These are phyloP conservation scores for Aureobasidium sp. DNA, from an alignment of 2,329 filamentous ascomycete genomes.

Conservation along the genomic window DNA sequence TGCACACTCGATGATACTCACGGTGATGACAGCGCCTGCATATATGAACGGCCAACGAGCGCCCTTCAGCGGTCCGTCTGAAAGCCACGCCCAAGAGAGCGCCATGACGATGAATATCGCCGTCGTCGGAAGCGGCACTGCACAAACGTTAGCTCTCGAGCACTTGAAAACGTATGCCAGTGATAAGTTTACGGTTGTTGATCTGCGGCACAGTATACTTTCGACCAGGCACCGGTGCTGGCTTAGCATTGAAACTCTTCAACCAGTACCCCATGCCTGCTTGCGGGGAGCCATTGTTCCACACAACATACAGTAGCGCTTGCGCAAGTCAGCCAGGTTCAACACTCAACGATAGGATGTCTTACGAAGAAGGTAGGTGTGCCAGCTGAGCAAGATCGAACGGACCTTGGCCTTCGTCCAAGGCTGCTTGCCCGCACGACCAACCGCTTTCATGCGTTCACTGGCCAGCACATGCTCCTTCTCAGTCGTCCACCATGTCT, in stretches of 20 bases:
- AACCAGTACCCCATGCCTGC: constrained; percentile 14
- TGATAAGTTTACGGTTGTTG: not conserved
- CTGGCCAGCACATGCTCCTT: constrained; percentile 10
- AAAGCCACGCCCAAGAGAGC: constrained; percentile 6
- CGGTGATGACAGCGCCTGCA: not conserved
- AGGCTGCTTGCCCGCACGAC: constrained; percentile 7
- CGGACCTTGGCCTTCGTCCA: constrained; percentile 8
- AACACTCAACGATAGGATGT: not conserved
- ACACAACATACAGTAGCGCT: constrained; percentile 12
- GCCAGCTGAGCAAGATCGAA: constrained; percentile 11
- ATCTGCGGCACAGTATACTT: constrained; percentile 11
- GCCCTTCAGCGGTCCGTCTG: constrained; percentile 5
- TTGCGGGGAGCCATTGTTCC: constrained; percentile 11
- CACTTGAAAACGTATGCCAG: not conserved
- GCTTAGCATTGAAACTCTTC: constrained; percentile 11
- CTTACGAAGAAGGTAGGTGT: constrained; percentile 12
- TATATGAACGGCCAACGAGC: constrained; percentile 11
- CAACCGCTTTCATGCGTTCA: constrained; percentile 10
- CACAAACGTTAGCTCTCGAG: not conserved
- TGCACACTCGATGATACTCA: not conserved
- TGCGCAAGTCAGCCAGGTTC: not conserved
- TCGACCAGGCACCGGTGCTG: not conserved
- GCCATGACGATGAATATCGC: constrained; percentile 7
- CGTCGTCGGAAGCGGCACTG: not conserved
- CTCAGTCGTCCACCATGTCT: constrained; percentile 13